Evolutionary conservation across 306 rosid species (phyloP), one percentile per base, ranked within the genome.

Genomic region (Senna siamea): DNA sequence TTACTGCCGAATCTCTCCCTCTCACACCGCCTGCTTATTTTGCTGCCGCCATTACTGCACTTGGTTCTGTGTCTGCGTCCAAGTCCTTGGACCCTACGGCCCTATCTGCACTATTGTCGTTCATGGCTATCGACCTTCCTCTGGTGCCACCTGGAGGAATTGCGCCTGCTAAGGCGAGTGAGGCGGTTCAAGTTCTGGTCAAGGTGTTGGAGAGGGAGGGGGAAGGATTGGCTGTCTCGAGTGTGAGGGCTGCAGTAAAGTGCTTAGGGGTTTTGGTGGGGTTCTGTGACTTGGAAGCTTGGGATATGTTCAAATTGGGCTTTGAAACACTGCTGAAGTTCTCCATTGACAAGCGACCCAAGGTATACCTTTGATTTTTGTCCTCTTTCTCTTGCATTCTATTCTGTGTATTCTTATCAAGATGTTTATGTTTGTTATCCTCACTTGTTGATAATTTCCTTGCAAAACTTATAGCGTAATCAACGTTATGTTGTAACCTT

Each of bases 321-420:
- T 85, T 89, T 17, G 81, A 88, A 66, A 86, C 87, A 2, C 73
- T 94, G 87, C 79, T 92, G 5, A 83, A 84, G 72, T 89, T 91
- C 56, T 87, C 99, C 5, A 77, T 84, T 48, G 91, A 90, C 56
- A 84, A 83, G 78, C 97, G 97, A 41, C 99, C 99, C 34, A 94
- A 92, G 99, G 96, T 89, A 63, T 63, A 18, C 40, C 28, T 44
- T n/a, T 38, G 20, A 37, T 52, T 15, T 7, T 23, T 30, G 22
- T 2, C 62, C 17, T 26, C 17, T 1, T 32, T 15, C 18, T 17
- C 41, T 18, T 1, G 4, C 9, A 5, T 19, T 7, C 0, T 65
- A 18, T 22, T 19, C 19, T 22, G 51, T 6, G 15, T 11, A 7
- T 22, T 40, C 54, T 7, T 71, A 4, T 43, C 7, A 53, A n/a